Conservation (phyloP, 2,329 filamentous ascomycete species). For the Parafenestella ontariensis region DNA sequence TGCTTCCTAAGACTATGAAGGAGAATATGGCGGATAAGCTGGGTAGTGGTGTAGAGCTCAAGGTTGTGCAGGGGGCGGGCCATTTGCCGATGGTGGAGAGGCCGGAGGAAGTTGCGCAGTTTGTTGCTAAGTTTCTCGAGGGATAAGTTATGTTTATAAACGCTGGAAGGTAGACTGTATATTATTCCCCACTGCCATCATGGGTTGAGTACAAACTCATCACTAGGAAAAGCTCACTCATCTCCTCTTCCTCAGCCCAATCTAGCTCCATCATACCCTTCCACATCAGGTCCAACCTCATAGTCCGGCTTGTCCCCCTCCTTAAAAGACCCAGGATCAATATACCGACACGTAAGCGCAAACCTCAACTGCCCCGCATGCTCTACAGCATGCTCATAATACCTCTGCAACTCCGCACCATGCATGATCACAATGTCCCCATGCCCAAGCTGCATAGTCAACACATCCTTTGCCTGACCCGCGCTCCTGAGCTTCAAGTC, state of each 20-base stretch:
- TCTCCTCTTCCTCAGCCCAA: background rate
- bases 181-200: background rate
- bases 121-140: constrained; percentile 62
- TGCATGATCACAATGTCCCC: constrained; percentile 72
- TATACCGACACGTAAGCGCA: constrained; percentile 63
- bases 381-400: constrained; percentile 66
- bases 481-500: constrained; percentile 46
- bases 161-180: background rate
- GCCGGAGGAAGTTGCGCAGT: constrained; percentile 70
- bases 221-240: background rate
- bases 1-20: constrained; percentile 80
- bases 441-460: constrained; percentile 62
- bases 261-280: constrained; percentile 45
- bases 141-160: background rate
- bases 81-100: constrained; percentile 87
- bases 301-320: constrained; percentile 49
- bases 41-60: constrained; percentile 62
- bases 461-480: constrained; percentile 41
- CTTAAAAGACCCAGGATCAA: constrained; percentile 55
- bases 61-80: constrained; percentile 72
- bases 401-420: constrained; percentile 64
- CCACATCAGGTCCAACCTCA: constrained; percentile 44
- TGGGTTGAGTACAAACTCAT: background rate
- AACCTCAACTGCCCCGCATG: constrained; percentile 61
- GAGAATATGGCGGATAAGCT: constrained; percentile 65